Evolutionary conservation across 306 rosid species (phyloP).

Genomic region (Hippophae tibetana): DNA sequence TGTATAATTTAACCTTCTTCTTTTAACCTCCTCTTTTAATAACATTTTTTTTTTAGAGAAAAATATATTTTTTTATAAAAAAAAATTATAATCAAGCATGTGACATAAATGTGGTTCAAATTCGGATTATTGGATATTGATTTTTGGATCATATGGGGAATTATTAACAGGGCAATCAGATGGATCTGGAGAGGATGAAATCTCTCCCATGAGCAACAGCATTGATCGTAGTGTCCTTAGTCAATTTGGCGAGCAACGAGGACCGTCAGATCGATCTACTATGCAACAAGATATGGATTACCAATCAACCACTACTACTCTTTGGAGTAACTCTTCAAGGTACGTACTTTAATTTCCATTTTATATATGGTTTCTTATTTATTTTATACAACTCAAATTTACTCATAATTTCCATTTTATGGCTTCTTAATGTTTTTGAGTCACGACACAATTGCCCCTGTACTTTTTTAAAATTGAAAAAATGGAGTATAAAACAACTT

Average conservation of each 20-base stretch:
- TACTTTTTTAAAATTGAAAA: no score
- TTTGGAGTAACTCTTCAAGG: constrained; percentile 94
- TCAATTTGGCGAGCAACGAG: constrained; percentile 47
- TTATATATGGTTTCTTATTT: background rate
- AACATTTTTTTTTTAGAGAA: no score
- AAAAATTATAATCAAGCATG: no score
- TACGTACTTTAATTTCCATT: constrained; percentile 5
- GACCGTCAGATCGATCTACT: constrained; percentile 29
- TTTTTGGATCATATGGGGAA: no score
- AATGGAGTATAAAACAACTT: constrained; percentile 3
- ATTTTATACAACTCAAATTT: no score
- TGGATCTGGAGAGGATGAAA: constrained; percentile 83
- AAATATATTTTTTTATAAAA: no score
- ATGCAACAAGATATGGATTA: constrained; percentile 51
- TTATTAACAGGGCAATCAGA: constrained; percentile 55
- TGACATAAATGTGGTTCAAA: background rate
- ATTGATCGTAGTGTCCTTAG: constrained; percentile 18
- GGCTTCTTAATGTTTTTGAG: no score
- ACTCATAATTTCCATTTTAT: no score
- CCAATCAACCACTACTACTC: constrained; percentile 29
- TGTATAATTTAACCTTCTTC: no score
- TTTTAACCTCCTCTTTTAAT: no score
- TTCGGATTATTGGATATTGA: background rate
- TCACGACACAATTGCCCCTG: no score
- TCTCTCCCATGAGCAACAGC: constrained; percentile 37